These are phyloP conservation scores for Omphalea diandra DNA, from an alignment of 441 rosid genomes.

Conservation along the genomic window DNA sequence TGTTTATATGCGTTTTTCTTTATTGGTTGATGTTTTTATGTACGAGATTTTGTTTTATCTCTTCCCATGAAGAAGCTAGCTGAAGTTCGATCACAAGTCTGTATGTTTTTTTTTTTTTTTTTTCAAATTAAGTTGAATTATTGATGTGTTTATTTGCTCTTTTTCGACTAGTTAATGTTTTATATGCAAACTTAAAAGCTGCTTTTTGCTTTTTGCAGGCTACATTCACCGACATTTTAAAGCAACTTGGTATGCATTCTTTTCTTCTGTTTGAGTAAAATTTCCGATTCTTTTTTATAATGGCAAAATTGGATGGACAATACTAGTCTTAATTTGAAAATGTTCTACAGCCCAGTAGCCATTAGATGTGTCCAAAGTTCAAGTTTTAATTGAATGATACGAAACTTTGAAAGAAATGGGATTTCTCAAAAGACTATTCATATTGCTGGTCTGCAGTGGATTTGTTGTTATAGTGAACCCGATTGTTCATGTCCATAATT, in stretches of 20 bases:
- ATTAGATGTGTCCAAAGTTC: background rate
- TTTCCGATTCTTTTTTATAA: background rate
- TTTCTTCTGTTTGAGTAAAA: background rate
- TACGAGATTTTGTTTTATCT: too few species aligned
- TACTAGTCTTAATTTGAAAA: background rate
- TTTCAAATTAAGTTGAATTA: too few species aligned
- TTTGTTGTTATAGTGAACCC: background rate
- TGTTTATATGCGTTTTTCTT: too few species aligned
- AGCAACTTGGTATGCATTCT: constrained; percentile 66
- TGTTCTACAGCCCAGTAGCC: too few species aligned
- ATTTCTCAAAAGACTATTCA: background rate
- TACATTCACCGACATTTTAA: constrained; percentile 90
- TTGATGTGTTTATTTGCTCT: background rate
- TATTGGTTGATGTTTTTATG: too few species aligned
- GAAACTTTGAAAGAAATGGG: background rate
- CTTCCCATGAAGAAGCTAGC: too few species aligned
- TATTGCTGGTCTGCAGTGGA: background rate
- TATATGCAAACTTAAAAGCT: constrained; percentile 12
- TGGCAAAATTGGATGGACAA: background rate
- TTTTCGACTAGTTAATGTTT: background rate
- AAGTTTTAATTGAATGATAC: background rate
- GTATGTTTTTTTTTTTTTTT: too few species aligned
- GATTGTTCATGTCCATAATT: background rate
- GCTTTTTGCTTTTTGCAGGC: constrained; percentile 60
- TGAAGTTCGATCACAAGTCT: too few species aligned